Evolutionary conservation across 192 early-diverging fungal genomes (phyloP).

Genomic region (Thamnidium elegans): DNA sequence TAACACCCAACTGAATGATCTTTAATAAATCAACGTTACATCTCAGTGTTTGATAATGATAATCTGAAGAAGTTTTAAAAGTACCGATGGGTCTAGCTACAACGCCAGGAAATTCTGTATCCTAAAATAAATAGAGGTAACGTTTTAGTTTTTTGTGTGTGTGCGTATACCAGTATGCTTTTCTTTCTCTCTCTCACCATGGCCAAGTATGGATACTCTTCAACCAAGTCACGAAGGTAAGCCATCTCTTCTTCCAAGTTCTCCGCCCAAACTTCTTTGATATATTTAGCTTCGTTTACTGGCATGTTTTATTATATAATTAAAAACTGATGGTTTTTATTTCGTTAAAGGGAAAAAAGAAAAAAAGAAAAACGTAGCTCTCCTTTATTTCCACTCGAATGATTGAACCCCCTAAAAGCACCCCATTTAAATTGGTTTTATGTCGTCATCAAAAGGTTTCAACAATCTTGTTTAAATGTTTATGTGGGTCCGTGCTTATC

Average conservation of each 20-base stretch:
- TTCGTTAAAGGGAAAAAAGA: not conserved
- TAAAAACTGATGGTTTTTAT: not conserved
- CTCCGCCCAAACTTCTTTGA: slow-evolving; percentile 88
- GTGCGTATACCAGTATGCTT: too few relatives aligned
- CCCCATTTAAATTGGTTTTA: too few relatives aligned
- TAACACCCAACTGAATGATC: slow-evolving; percentile 98
- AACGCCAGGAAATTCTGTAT: slow-evolving; percentile 99
- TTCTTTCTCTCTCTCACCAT: slow-evolving; percentile 80
- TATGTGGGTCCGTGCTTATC: too few relatives aligned
- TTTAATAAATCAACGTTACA: slow-evolving; percentile 97
- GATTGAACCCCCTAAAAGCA: too few relatives aligned
- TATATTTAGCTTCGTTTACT: slow-evolving; percentile 47
- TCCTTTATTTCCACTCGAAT: not conserved
- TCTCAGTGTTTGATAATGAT: slow-evolving; percentile 96
- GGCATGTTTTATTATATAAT: slow-evolving; percentile 17
- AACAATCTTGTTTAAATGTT: too few relatives aligned
- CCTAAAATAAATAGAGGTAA: slow-evolving; percentile 44
- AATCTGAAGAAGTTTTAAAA: slow-evolving; percentile 93
- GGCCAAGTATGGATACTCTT: slow-evolving; percentile 89
- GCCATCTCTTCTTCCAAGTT: slow-evolving; percentile 95
- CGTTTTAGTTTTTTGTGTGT: not conserved
- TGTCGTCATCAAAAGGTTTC: too few relatives aligned
- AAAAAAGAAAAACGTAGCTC: slow-evolving; percentile 2
- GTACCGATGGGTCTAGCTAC: slow-evolving; percentile 97
- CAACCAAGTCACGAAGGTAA: slow-evolving; percentile 80